phyloP scores from a whole-genome alignment of 176 grass and related monocot species.

The Cymbopogon citratus region DNA sequence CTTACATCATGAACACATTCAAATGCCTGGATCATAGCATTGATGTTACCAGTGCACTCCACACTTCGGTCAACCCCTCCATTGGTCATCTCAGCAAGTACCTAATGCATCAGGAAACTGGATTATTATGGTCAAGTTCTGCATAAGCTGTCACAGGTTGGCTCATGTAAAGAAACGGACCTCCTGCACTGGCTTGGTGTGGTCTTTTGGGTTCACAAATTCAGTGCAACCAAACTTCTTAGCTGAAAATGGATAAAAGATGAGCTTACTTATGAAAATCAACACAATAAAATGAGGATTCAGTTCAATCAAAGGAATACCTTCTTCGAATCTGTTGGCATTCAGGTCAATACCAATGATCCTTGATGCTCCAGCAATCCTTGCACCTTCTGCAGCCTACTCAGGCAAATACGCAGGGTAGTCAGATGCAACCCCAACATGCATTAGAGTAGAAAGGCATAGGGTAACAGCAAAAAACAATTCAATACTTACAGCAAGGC shows the following conservation, averaged over 20 bases:
- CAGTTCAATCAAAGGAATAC: slow-evolving; percentile 5
- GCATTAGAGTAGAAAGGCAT: background rate
- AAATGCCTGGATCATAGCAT: slow-evolving; percentile 81
- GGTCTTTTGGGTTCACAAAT: slow-evolving; percentile 79
- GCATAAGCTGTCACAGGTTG: background rate
- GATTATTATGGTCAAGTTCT: background rate
- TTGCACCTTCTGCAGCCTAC: slow-evolving; percentile 81
- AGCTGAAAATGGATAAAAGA: slow-evolving; percentile 34
- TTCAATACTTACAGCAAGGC: slow-evolving; percentile 60
- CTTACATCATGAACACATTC: slow-evolving; percentile 92
- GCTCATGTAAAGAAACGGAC: slow-evolving; percentile 20
- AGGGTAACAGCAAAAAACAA: background rate
- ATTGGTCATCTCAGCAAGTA: slow-evolving; percentile 79
- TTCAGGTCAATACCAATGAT: slow-evolving; percentile 90
- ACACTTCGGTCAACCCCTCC: slow-evolving; percentile 81
- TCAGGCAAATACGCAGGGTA: background rate
- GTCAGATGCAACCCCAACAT: background rate
- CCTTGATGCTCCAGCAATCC: slow-evolving; percentile 62
- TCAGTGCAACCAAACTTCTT: slow-evolving; percentile 80
- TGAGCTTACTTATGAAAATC: background rate
- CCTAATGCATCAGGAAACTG: slow-evolving; percentile 33
- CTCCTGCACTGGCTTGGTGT: slow-evolving; percentile 69
- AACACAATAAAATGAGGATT: background rate
- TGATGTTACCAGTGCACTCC: slow-evolving; percentile 77
- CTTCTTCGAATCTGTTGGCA: slow-evolving; percentile 66